These are phyloP conservation scores for Zelopaecilomyces penicillatus DNA, from an alignment of 2,329 filamentous ascomycete species.

Conservation along the genomic window DNA sequence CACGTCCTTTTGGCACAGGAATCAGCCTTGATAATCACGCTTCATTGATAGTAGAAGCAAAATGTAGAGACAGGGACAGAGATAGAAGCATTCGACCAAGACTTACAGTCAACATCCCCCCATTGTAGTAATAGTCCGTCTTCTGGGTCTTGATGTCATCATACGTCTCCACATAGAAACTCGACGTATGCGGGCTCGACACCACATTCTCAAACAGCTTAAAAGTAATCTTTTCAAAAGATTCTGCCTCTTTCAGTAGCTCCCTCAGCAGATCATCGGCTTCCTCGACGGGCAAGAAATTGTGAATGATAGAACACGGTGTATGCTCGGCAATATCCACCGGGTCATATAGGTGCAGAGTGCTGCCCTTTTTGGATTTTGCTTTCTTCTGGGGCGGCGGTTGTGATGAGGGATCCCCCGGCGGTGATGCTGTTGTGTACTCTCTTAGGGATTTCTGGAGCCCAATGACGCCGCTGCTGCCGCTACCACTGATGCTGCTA, in stretches of 20 bases:
- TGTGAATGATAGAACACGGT: constrained; percentile 85
- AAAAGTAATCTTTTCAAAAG: constrained; percentile 65
- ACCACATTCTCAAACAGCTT: constrained; percentile 86
- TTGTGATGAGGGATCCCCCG: constrained; percentile 4
- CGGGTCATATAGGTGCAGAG: constrained; percentile 75
- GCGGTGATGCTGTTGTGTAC: constrained; percentile 27
- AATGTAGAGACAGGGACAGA: no score
- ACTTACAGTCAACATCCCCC: constrained; percentile 54
- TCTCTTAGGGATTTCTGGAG: constrained; percentile 56
- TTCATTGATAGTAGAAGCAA: neutral
- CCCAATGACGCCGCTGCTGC: constrained; percentile 29
- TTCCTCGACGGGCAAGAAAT: constrained; percentile 66
- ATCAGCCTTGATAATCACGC: neutral
- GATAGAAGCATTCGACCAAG: no score
- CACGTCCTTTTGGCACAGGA: constrained; percentile 49
- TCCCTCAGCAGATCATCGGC: constrained; percentile 70
- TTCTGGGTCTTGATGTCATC: constrained; percentile 63
- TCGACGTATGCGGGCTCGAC: constrained; percentile 72
- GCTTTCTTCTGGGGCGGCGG: constrained; percentile 37
- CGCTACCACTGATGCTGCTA: no score
- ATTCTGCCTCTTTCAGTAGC: constrained; percentile 62
- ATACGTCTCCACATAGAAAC: constrained; percentile 71
- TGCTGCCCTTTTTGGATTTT: constrained; percentile 68
- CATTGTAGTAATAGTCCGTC: constrained; percentile 80
- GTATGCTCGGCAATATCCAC: constrained; percentile 74